Conservation (phyloP, 495 filamentous ascomycete genomes). For the Tuber calosporum region DNA sequence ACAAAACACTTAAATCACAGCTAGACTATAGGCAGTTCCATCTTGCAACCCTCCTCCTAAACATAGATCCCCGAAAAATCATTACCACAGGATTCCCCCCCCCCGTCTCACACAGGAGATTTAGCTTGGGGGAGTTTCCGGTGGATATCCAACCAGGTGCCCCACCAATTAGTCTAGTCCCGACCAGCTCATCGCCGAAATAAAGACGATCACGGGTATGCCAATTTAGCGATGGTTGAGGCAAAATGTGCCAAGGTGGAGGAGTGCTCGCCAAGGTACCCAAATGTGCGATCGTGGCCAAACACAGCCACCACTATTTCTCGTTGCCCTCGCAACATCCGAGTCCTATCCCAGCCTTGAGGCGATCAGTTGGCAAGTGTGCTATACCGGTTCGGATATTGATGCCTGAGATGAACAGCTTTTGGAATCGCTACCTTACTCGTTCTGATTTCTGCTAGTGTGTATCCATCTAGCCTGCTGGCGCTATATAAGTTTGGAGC, state of each 20-base stretch:
- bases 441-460: slow-evolving; percentile 67
- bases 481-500: no score
- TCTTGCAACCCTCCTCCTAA: no score
- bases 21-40: no score
- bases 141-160: slow-evolving; percentile 50
- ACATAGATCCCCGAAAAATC: no score
- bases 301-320: slow-evolving; percentile 72
- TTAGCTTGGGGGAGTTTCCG: no score
- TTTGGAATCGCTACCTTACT: slow-evolving; percentile 63
- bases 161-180: slow-evolving; percentile 62
- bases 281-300: slow-evolving; percentile 51
- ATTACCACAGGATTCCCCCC: no score
- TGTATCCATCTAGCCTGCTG: slow-evolving; percentile 78
- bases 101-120: no score
- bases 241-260: slow-evolving; percentile 67
- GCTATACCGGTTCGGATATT: slow-evolving; percentile 79
- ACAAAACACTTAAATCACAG: no score
- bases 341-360: slow-evolving; percentile 53
- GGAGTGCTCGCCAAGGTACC: slow-evolving; percentile 52
- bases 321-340: slow-evolving; percentile 72
- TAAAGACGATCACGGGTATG: slow-evolving; percentile 71
- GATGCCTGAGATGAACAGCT: slow-evolving; percentile 72
- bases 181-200: slow-evolving; percentile 62
- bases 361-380: slow-evolving; percentile 58
- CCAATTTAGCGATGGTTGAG: slow-evolving; percentile 69